Conservation (phyloP, 2,329 filamentous ascomycete species). For the Penicillium hesseltinei region DNA sequence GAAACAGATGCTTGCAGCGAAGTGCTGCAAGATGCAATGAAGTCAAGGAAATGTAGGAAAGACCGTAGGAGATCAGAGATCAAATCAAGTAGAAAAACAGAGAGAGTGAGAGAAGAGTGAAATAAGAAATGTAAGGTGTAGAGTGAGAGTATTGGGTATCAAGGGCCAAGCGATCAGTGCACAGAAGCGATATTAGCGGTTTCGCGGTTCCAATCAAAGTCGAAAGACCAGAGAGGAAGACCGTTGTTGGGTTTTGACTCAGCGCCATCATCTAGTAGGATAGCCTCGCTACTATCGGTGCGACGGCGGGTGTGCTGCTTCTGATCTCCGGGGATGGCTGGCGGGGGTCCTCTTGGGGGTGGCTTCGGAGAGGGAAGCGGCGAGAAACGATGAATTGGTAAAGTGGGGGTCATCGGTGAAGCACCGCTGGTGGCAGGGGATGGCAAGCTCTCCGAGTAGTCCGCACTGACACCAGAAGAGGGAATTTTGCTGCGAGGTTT, state of each 20-base stretch:
- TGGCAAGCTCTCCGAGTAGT: constrained; percentile 40
- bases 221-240: constrained; percentile 42
- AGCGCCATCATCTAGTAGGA: constrained; percentile 45
- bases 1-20: neutral
- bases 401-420: constrained; percentile 42
- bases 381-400: constrained; percentile 41
- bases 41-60: constrained; percentile 6
- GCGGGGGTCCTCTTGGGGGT: constrained; percentile 32
- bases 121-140: constrained; percentile 8
- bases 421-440: constrained; percentile 37
- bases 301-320: constrained; percentile 41
- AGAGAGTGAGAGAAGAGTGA: neutral
- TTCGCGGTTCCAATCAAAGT: constrained; percentile 45
- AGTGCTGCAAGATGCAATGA: constrained; percentile 1
- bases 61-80: neutral
- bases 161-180: constrained; percentile 27
- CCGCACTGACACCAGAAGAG: constrained; percentile 35
- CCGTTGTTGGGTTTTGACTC: constrained; percentile 57
- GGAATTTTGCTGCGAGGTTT: constrained; percentile 31
- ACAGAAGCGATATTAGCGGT: constrained; percentile 34
- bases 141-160: constrained; percentile 3
- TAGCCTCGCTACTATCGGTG: constrained; percentile 48
- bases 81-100: neutral
- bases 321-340: constrained; percentile 34
- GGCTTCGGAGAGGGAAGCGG: constrained; percentile 35